Evolutionary conservation across 176 grass and related monocot genomes (phyloP).

Genomic region (Juncus effusus): DNA sequence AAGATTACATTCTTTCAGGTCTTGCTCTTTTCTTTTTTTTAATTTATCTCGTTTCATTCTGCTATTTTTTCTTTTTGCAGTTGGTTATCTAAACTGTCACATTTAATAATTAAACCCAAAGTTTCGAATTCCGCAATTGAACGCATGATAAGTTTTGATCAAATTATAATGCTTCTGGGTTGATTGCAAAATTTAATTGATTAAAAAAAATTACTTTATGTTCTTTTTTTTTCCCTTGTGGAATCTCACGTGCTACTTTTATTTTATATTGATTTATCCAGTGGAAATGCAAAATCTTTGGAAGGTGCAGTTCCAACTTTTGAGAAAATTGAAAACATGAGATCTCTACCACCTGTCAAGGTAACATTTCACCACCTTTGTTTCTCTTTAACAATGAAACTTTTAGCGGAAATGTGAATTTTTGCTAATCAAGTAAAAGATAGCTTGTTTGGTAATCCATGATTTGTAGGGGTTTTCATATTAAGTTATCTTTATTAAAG

Average conservation of each 20-base stretch:
- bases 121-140: too few relatives aligned
- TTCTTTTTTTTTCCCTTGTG: too few relatives aligned
- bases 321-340: constrained; percentile 58
- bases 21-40: constrained; percentile 10
- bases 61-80: neutral
- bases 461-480: neutral
- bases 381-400: constrained; percentile 8
- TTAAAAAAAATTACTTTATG: too few relatives aligned
- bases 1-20: constrained; percentile 85
- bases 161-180: too few relatives aligned
- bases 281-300: constrained; percentile 43
- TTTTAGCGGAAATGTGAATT: too few relatives aligned
- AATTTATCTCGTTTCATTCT: neutral
- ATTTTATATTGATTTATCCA: constrained; percentile 34
- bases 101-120: too few relatives aligned
- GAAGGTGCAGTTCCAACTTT: constrained; percentile 38
- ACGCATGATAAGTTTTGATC: too few relatives aligned
- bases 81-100: too few relatives aligned
- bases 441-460: too few relatives aligned
- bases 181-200: too few relatives aligned
- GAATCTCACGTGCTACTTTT: too few relatives aligned
- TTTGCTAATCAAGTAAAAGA: too few relatives aligned
- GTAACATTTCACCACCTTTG: constrained; percentile 32
- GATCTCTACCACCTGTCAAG: constrained; percentile 76
- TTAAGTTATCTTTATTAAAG: neutral